Evolutionary conservation across 2,329 filamentous ascomycete genomes (phyloP).

Genomic region (Fusarium verticillioides): DNA sequence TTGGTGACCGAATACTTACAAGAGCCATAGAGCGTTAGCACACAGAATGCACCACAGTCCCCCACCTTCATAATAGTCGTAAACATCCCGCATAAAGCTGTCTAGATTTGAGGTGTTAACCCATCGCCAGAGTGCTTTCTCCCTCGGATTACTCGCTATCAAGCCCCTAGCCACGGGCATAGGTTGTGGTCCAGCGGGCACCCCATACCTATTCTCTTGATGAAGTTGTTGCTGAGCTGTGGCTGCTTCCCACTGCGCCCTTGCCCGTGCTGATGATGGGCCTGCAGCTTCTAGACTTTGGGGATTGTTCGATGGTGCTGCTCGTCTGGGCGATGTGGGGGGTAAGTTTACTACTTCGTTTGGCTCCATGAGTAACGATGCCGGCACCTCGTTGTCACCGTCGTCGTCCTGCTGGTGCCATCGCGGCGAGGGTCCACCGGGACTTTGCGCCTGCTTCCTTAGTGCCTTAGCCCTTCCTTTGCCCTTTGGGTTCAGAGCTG

Average conservation of each 20-base stretch:
- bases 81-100: constrained; percentile 85
- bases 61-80: constrained; percentile 84
- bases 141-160: constrained; percentile 58
- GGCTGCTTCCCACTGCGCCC: constrained; percentile 65
- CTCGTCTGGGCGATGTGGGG: constrained; percentile 35
- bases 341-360: constrained; percentile 47
- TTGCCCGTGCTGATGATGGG: constrained; percentile 56
- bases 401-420: constrained; percentile 59
- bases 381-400: constrained; percentile 70
- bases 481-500: constrained; percentile 37
- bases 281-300: constrained; percentile 46
- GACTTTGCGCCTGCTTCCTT: constrained; percentile 26
- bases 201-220: constrained; percentile 48
- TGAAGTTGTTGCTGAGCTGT: constrained; percentile 65
- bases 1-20: constrained; percentile 63
- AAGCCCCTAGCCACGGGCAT: constrained; percentile 46
- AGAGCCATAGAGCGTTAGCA: constrained; percentile 74
- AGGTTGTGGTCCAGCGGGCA: constrained; percentile 34
- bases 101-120: constrained; percentile 91
- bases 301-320: constrained; percentile 11
- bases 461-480: constrained; percentile 23
- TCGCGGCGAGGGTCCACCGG: constrained; percentile 24
- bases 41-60: constrained; percentile 88
- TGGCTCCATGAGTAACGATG: constrained; percentile 70
- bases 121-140: constrained; percentile 92